These are phyloP conservation scores for Clarireedia sp. DNA, from an alignment of 2,329 filamentous ascomycete species.

Conservation along the genomic window DNA sequence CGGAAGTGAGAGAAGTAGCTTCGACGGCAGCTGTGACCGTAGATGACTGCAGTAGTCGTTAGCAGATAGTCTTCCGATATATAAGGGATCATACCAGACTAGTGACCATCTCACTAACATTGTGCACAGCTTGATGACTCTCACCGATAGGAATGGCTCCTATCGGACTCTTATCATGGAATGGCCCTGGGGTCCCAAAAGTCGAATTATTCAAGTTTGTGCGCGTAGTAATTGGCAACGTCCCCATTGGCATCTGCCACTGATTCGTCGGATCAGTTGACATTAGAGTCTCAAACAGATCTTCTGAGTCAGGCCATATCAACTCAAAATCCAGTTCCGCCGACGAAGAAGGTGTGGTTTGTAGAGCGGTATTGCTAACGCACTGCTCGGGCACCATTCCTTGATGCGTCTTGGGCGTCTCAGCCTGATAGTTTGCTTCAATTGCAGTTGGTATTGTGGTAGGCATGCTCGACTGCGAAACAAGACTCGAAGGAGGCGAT, in stretches of 20 bases:
- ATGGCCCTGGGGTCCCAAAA: constrained; percentile 31
- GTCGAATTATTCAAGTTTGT: constrained; percentile 17
- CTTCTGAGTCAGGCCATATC: constrained; percentile 39
- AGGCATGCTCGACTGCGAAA: constrained; percentile 4
- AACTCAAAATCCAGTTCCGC: constrained; percentile 31
- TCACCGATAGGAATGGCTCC: constrained; percentile 34
- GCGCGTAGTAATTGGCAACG: constrained; percentile 33
- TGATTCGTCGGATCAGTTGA: constrained; percentile 33
- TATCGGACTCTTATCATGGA: constrained; percentile 32
- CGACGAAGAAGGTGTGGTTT: constrained; percentile 7
- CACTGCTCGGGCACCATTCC: background rate
- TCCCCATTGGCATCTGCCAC: constrained; percentile 36
- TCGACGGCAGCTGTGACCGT: constrained; percentile 38
- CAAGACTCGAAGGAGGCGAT: constrained; percentile 13
- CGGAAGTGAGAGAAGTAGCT: constrained; percentile 36
- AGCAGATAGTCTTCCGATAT: background rate
- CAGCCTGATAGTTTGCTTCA: background rate
- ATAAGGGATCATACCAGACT: constrained; percentile 31
- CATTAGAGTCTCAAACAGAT: constrained; percentile 37
- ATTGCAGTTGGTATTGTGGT: constrained; percentile 5
- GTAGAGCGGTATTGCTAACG: background rate
- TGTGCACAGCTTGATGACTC: constrained; percentile 36
- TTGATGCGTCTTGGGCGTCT: background rate
- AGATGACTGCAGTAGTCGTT: constrained; percentile 29
- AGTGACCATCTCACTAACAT: constrained; percentile 38